phyloP scores from a whole-genome alignment of 108 stramenopile genomes.

The Licmophora abbreviata region DNA sequence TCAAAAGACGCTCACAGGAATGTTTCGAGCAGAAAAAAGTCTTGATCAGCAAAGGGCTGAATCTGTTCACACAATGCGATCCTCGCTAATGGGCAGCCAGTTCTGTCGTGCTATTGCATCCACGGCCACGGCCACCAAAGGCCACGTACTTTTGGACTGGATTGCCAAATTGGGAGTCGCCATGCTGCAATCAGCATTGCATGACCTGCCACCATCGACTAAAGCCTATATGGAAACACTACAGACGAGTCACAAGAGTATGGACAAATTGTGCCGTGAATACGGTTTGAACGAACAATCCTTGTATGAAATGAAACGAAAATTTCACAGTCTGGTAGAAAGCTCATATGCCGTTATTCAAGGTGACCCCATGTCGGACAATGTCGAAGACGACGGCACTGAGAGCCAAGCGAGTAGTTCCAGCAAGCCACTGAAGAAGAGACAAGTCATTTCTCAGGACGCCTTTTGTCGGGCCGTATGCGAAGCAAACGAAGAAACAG shows the following conservation, averaged over 20 bases:
- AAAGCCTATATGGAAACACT: slow-evolving; percentile 24
- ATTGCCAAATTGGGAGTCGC: slow-evolving; percentile 25
- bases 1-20: slow-evolving; percentile 31
- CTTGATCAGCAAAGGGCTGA: background rate
- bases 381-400: slow-evolving; percentile 9
- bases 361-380: slow-evolving; percentile 32
- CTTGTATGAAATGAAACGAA: slow-evolving; percentile 70
- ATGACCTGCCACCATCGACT: slow-evolving; percentile 20
- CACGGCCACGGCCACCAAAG: background rate
- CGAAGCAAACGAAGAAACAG: slow-evolving; percentile 42
- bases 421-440: slow-evolving; percentile 3
- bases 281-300: slow-evolving; percentile 27
- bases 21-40: slow-evolving; percentile 28
- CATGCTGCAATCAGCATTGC: slow-evolving; percentile 26
- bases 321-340: slow-evolving; percentile 67
- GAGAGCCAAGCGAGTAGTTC: slow-evolving; percentile 4
- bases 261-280: slow-evolving; percentile 26
- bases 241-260: slow-evolving; percentile 11
- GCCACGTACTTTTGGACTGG: slow-evolving; percentile 48
- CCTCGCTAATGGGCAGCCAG: slow-evolving; percentile 11
- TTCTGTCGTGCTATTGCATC: slow-evolving; percentile 13
- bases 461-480: slow-evolving; percentile 53
- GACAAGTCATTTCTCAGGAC: slow-evolving; percentile 47
- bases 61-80: background rate
- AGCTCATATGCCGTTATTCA: slow-evolving; percentile 22